Evolutionary conservation across 257 asterid species (phyloP).

Genomic region (Handroanthus guayacan): DNA sequence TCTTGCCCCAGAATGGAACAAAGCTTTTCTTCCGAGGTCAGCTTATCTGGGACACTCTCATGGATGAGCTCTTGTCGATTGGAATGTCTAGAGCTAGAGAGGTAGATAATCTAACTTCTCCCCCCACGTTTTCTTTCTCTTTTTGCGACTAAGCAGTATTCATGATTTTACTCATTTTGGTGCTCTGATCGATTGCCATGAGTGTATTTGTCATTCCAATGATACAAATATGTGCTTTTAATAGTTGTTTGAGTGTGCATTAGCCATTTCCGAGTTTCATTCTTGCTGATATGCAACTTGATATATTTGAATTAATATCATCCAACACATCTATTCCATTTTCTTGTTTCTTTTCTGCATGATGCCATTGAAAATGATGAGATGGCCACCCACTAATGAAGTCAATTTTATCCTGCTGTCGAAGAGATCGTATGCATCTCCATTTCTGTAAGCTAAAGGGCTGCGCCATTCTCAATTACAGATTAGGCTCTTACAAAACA

Average conservation of each 20-base stretch:
- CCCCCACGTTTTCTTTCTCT: slow-evolving; percentile 24
- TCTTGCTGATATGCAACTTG: not conserved
- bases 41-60: slow-evolving; percentile 80
- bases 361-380: slow-evolving; percentile 22
- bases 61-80: slow-evolving; percentile 70
- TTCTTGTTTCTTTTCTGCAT: slow-evolving; percentile 15
- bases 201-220: too few species aligned
- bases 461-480: slow-evolving; percentile 16
- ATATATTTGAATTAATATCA: not conserved
- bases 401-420: not conserved
- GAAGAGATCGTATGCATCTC: not conserved
- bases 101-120: slow-evolving; percentile 47
- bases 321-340: not conserved
- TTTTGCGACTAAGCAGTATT: slow-evolving; percentile 2
- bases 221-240: not conserved
- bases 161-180: not conserved
- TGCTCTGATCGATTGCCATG: not conserved
- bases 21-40: slow-evolving; percentile 89
- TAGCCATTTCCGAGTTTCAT: slow-evolving; percentile 17
- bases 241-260: slow-evolving; percentile 15
- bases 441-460: slow-evolving; percentile 15
- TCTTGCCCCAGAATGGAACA: slow-evolving; percentile 67
- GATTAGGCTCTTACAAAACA: slow-evolving; percentile 34
- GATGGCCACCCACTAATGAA: slow-evolving; percentile 17
- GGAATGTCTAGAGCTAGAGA: slow-evolving; percentile 83